A percentile compares a stretch with the other conserved stretches of the same genome.
Evolutionary conservation across 495 filamentous ascomycete genomes (phyloP).

Genomic region (Tuber borchii): DNA sequence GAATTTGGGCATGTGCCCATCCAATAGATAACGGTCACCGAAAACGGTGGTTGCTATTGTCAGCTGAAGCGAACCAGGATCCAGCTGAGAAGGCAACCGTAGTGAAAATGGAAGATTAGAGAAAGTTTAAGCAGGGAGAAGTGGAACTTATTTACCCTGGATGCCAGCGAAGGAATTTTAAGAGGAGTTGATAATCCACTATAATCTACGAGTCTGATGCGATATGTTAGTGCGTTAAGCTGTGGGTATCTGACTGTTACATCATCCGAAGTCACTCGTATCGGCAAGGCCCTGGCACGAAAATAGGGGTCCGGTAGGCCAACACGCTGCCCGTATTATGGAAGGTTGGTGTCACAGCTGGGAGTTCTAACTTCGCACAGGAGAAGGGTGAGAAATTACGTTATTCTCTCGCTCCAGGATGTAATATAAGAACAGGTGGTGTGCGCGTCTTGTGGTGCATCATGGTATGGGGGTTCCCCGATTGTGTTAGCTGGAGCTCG

Average conservation of each 20-base stretch:
- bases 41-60: neutral
- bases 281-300: neutral
- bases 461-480: neutral
- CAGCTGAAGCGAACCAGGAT: constrained; percentile 2
- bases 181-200: neutral
- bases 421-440: neutral
- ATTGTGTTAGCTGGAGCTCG: neutral
- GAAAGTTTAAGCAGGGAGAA: neutral
- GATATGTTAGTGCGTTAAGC: neutral
- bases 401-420: neutral
- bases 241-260: neutral
- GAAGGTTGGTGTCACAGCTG: neutral
- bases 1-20: neutral
- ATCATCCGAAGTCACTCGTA: neutral
- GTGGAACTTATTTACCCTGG: neutral
- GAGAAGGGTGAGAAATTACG: neutral
- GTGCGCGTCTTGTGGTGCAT: neutral
- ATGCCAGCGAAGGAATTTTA: neutral
- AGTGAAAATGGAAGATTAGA: neutral
- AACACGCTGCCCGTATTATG: neutral
- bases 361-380: neutral
- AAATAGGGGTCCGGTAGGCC: neutral
- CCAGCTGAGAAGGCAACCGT: neutral
- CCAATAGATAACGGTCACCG: neutral
- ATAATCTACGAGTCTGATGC: neutral